phyloP scores from a whole-genome alignment of 179 eudicot genomes.

The Amaranthus tricolor region DNA sequence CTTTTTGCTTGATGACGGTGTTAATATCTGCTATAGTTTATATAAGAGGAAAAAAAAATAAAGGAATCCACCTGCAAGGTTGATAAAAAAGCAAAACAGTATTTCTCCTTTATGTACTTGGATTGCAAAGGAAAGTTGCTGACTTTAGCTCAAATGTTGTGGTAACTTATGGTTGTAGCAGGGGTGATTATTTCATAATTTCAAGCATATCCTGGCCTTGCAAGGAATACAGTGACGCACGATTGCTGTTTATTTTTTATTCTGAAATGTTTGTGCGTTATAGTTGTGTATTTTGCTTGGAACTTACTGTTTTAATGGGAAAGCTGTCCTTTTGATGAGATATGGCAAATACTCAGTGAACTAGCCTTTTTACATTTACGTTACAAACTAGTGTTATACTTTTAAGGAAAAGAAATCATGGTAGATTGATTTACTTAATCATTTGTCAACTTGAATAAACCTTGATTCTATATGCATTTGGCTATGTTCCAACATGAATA shows the following conservation, averaged over 20 bases:
- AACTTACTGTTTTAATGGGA: neutral
- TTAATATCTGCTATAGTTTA: slow-evolving; percentile 1
- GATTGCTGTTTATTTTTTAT: slow-evolving; percentile 4
- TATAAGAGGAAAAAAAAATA: neutral
- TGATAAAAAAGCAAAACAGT: neutral
- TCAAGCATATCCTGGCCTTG: neutral
- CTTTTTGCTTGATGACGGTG: neutral
- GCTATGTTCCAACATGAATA: neutral
- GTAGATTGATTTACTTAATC: neutral
- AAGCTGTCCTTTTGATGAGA: neutral
- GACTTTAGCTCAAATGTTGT: neutral
- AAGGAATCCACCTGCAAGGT: neutral
- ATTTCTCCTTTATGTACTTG: neutral
- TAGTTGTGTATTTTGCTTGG: neutral
- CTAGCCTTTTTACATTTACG: neutral
- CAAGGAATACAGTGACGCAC: neutral
- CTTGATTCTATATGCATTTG: neutral
- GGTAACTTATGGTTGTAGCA: neutral
- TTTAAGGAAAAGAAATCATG: neutral
- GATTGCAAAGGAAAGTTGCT: slow-evolving; percentile 5
- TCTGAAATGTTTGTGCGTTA: neutral
- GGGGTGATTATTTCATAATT: neutral
- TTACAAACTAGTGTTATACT: neutral
- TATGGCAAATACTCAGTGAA: neutral
- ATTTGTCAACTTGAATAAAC: neutral